A percentile compares a stretch with the other conserved stretches of the same genome.
phyloP scores from a whole-genome alignment of 2,329 filamentous ascomycete species.

The Harringtonia aguacate region DNA sequence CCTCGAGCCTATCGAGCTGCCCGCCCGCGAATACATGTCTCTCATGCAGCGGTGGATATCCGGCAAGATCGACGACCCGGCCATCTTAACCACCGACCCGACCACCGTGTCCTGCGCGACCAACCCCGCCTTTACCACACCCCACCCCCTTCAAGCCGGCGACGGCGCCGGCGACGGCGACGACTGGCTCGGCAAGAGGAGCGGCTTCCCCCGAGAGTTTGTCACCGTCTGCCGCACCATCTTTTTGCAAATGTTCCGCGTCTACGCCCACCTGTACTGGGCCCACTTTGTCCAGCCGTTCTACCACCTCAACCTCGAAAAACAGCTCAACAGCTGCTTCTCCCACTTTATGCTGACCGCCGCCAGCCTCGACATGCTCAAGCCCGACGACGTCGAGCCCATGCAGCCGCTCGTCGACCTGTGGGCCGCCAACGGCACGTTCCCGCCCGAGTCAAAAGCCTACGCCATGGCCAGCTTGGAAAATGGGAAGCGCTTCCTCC shows the following conservation, averaged over 20 bases:
- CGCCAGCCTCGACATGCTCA: constrained; percentile 72
- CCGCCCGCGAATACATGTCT: constrained; percentile 87
- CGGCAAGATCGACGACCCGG: constrained; percentile 83
- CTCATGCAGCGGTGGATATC: constrained; percentile 96
- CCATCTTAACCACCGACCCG: constrained; percentile 82
- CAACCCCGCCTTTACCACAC: constrained; percentile 31
- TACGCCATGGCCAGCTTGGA: constrained; percentile 53
- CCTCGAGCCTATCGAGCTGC: constrained; percentile 80
- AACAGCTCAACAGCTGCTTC: constrained; percentile 80
- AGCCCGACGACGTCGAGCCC: constrained; percentile 82
- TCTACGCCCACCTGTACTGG: constrained; percentile 97
- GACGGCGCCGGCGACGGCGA: no score
- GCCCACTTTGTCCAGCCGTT: constrained; percentile 81
- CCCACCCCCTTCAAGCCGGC: no score
- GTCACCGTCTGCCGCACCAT: constrained; percentile 85
- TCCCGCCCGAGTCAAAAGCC: constrained; percentile 63
- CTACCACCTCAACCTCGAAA: constrained; percentile 71
- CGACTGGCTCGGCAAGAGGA: constrained; percentile 83
- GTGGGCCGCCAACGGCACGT: constrained; percentile 79
- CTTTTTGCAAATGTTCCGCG: constrained; percentile 96
- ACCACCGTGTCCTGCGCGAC: constrained; percentile 56
- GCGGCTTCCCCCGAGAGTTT: constrained; percentile 86
- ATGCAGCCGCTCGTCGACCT: constrained; percentile 92
- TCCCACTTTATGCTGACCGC: constrained; percentile 75
- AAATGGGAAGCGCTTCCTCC: constrained; percentile 47